Conservation (phyloP, 2,329 filamentous ascomycete species). For the Aplosporella prunicola region DNA sequence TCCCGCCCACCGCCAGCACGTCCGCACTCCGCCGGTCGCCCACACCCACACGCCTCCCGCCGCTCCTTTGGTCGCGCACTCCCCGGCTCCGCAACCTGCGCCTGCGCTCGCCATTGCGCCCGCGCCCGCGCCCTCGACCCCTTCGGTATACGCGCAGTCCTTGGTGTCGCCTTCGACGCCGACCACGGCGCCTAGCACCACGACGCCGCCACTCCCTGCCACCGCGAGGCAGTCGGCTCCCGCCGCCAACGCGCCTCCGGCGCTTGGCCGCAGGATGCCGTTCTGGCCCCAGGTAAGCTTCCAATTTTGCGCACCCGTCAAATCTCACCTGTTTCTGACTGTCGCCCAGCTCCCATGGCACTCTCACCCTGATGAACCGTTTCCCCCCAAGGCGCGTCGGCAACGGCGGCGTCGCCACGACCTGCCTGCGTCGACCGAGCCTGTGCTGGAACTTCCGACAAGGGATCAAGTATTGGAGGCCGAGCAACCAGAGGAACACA, state of each 20-base stretch:
- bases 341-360: constrained; percentile 47
- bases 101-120: background rate
- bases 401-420: constrained; percentile 36
- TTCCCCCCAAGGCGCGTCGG: constrained; percentile 43
- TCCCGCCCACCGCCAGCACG: constrained; percentile 30
- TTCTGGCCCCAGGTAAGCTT: constrained; percentile 41
- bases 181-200: constrained; percentile 21
- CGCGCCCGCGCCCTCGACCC: constrained; percentile 23
- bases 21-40: constrained; percentile 25
- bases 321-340: background rate
- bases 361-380: constrained; percentile 45
- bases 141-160: constrained; percentile 27
- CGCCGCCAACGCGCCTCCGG: constrained; percentile 16
- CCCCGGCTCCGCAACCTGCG: constrained; percentile 11
- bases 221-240: constrained; percentile 14
- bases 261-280: constrained; percentile 28
- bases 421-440: constrained; percentile 28
- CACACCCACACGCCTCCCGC: constrained; percentile 22
- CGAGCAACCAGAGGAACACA: constrained; percentile 27
- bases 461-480: constrained; percentile 28
- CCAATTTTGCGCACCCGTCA: background rate
- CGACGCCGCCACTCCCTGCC: constrained; percentile 20
- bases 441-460: constrained; percentile 42
- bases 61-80: constrained; percentile 10
- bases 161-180: constrained; percentile 25